These are phyloP conservation scores for Tulasnella sp. DNA, from an alignment of 768 basidiomycete genomes.

Conservation along the genomic window DNA sequence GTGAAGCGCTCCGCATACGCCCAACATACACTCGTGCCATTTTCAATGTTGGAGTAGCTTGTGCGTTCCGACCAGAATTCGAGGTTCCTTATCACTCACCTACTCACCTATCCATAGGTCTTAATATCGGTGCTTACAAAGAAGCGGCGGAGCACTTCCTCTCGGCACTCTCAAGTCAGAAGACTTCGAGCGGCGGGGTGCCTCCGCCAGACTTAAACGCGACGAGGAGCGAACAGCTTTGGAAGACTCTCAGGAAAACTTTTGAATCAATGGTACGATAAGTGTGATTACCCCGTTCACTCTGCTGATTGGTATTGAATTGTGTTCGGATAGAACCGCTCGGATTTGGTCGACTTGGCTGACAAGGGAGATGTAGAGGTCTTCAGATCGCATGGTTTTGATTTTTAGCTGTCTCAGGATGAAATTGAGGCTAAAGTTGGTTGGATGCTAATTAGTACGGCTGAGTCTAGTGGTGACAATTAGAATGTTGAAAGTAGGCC, in stretches of 20 bases:
- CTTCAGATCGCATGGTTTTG: constrained; percentile 80
- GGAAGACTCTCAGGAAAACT: constrained; percentile 78
- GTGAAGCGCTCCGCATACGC: constrained; percentile 76
- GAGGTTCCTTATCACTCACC: constrained; percentile 52
- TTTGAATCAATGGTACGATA: constrained; percentile 64
- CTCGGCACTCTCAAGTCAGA: constrained; percentile 66
- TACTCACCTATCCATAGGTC: constrained; percentile 36
- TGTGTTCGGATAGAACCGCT: constrained; percentile 46
- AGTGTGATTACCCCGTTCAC: not conserved
- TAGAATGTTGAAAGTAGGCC: not conserved
- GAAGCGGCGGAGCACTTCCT: constrained; percentile 96
- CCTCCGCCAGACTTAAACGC: not conserved
- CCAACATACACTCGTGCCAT: constrained; percentile 96
- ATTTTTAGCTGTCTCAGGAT: constrained; percentile 45
- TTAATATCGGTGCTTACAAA: constrained; percentile 90
- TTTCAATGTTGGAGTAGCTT: constrained; percentile 96
- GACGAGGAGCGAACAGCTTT: constrained; percentile 73
- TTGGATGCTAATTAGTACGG: not conserved
- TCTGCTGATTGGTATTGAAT: not conserved
- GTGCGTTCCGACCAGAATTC: constrained; percentile 84
- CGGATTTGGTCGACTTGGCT: constrained; percentile 70
- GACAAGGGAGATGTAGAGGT: constrained; percentile 50
- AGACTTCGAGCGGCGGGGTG: not conserved
- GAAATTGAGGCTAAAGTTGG: not conserved
- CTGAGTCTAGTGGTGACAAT: not conserved